A percentile compares a stretch with the other conserved stretches of the same genome.
Conservation (phyloP, 495 filamentous ascomycete species). For the Annulohypoxylon bovei region DNA sequence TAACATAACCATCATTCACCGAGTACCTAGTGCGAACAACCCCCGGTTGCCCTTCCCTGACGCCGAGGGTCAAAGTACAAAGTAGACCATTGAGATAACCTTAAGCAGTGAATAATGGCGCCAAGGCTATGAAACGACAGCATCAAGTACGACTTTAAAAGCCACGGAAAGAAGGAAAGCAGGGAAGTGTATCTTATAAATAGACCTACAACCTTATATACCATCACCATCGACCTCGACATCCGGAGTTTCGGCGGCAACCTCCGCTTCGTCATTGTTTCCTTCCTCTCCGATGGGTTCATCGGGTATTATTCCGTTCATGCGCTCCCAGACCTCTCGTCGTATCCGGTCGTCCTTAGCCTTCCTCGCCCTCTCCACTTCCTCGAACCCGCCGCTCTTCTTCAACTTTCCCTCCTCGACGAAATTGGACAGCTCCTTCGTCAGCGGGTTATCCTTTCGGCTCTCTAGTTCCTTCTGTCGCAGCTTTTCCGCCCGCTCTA, state of each 20-base stretch:
- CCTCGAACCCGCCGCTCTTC: constrained; percentile 94
- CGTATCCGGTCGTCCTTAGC: constrained; percentile 88
- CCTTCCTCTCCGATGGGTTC: constrained; percentile 21
- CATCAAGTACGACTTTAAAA: background rate
- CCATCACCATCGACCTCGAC: constrained; percentile 2
- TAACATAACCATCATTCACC: constrained; percentile 20
- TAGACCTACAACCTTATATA: constrained; percentile 31
- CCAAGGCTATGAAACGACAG: constrained; percentile 21
- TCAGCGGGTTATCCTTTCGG: constrained; percentile 79
- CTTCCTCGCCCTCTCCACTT: constrained; percentile 84
- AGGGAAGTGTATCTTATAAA: constrained; percentile 17
- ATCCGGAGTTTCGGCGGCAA: background rate
- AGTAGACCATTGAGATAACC: background rate
- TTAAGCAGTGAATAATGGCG: constrained; percentile 4
- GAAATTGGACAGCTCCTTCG: constrained; percentile 86
- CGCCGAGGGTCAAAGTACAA: constrained; percentile 14
- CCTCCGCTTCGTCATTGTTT: constrained; percentile 1
- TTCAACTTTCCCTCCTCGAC: constrained; percentile 93
- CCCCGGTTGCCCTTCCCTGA: constrained; percentile 14
- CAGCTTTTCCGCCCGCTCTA: constrained; percentile 91
- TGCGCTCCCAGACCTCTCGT: constrained; percentile 71
- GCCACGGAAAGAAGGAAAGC: background rate
- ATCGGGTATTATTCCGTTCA: constrained; percentile 38
- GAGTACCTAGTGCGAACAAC: background rate
- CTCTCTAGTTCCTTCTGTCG: constrained; percentile 87